Conservation (phyloP, 164 flowering plant species). For the Vitis rotundifolia region DNA sequence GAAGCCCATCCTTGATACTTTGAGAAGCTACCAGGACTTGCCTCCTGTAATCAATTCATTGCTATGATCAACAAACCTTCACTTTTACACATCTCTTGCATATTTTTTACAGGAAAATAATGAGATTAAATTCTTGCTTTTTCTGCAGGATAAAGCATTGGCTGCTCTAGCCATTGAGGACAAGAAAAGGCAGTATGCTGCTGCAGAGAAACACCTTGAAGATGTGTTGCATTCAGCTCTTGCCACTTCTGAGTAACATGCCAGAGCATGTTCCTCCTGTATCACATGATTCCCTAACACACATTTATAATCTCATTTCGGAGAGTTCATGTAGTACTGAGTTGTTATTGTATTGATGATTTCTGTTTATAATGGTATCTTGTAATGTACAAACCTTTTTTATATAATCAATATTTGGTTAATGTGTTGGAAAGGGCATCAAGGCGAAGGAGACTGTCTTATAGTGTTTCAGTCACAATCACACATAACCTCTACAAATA, state of each 20-base stretch:
- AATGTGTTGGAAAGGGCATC: no score
- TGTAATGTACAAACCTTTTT: no score
- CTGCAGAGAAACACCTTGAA: slow-evolving; percentile 91
- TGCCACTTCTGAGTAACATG: slow-evolving; percentile 33
- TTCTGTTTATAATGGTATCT: not conserved
- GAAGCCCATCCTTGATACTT: slow-evolving; percentile 82
- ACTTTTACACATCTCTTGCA: no score
- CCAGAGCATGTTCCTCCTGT: not conserved
- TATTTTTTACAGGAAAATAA: no score
- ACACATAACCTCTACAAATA: no score
- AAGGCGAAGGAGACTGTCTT: no score
- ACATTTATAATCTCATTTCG: not conserved
- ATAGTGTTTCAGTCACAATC: no score
- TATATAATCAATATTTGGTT: no score
- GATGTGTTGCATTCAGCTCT: slow-evolving; percentile 90
- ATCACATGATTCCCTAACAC: not conserved
- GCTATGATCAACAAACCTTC: not conserved
- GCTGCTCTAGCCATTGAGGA: slow-evolving; percentile 95
- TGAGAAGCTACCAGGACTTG: slow-evolving; percentile 96
- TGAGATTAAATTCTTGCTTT: not conserved
- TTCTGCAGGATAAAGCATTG: slow-evolving; percentile 80
- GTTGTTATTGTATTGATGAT: not conserved
- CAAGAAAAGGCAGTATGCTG: slow-evolving; percentile 85
- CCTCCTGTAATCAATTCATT: slow-evolving; percentile 66
- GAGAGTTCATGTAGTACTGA: not conserved